Base-by-base conservation (phyloP, 2,329 filamentous ascomycete species). In the Escovopsis sp. region DNA sequence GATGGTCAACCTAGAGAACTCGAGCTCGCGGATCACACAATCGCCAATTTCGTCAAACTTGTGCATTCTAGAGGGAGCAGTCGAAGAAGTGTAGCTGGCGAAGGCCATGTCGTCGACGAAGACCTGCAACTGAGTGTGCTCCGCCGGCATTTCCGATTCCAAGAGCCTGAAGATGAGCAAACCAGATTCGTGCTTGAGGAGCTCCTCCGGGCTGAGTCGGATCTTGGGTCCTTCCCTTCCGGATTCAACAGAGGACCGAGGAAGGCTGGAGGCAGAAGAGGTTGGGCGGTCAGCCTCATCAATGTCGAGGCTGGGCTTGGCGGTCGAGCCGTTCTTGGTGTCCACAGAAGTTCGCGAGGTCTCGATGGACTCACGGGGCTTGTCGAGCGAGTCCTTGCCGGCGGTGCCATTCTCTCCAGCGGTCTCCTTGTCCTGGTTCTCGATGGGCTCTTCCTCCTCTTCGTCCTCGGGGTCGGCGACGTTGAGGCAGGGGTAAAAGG, bases 51-150 rank as follows among this genome's bases (percentile, higher is more conserved):
- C 91, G 51, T 91, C 84, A 60, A 96, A 86, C 40, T 76, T 83
- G 55, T 79, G 74, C 10, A 71, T 66, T 51, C 71, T 81, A 34
- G 70, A 73, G 54, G 76, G 79, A 29, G 87, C 81, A 48, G 79
- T 85, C 1, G 83, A 78, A 10, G 87, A 93, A 2, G 76, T 71
- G 57, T 94, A 96, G 1, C 87, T 83, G 0, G 91, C 82, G 65
- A 91, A 96, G 29, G 85, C 76, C 74, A 91, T 87, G 57, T 98
- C 91, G 59, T 98, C 91, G 59, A 96, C 91, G 48, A 89, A 68
- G 7, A 98, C 76, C 59, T 98, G 87, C 16, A 98, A 68, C 47
- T 85, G 81, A 27, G 78, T 81, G 50, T 88, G 75, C 40, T 70
- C 75, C 48, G 83, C 77, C 1, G 84, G 74, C 56, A 98, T 73